Evolutionary conservation across 768 basidiomycete species (phyloP).

Genomic region (Leucosporidium creatinivorum): DNA sequence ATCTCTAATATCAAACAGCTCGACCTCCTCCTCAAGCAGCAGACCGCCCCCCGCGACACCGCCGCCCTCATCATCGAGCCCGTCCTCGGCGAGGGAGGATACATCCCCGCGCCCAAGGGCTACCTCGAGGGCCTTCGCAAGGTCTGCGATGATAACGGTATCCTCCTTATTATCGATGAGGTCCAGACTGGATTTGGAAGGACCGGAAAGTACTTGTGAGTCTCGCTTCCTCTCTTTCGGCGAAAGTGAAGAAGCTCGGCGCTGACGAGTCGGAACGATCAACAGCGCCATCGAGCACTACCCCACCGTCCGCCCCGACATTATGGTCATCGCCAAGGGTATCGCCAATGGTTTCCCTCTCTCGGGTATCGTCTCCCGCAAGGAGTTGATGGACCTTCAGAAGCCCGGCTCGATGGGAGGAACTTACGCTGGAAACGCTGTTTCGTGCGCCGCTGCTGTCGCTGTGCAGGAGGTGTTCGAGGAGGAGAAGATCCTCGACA

Average conservation of each 20-base stretch:
- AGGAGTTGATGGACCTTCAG: slow-evolving; percentile 70
- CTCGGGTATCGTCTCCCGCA: slow-evolving; percentile 71
- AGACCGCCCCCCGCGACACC: slow-evolving; percentile 73
- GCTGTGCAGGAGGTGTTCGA: slow-evolving; percentile 70
- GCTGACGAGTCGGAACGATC: too few relatives aligned
- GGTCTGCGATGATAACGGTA: slow-evolving; percentile 78
- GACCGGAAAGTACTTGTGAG: slow-evolving; percentile 67
- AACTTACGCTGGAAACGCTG: slow-evolving; percentile 86
- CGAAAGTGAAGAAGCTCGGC: neutral
- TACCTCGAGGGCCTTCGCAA: slow-evolving; percentile 72
- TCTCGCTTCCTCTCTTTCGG: neutral
- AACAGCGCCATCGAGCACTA: slow-evolving; percentile 55
- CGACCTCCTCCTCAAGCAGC: slow-evolving; percentile 68
- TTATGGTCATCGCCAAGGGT: slow-evolving; percentile 84
- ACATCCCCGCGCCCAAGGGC: slow-evolving; percentile 73
- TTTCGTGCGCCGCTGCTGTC: slow-evolving; percentile 81
- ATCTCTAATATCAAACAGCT: slow-evolving; percentile 49
- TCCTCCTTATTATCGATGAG: slow-evolving; percentile 64
- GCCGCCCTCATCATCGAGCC: slow-evolving; percentile 93
- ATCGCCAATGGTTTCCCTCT: slow-evolving; percentile 90
- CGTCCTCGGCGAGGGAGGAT: slow-evolving; percentile 90
- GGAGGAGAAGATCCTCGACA: slow-evolving; percentile 72
- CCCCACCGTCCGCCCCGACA: slow-evolving; percentile 77
- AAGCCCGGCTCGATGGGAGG: slow-evolving; percentile 69
- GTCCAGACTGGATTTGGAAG: slow-evolving; percentile 80